Base-by-base conservation (phyloP, 2,329 filamentous ascomycete species). In the Colletotrichum sp. region DNA sequence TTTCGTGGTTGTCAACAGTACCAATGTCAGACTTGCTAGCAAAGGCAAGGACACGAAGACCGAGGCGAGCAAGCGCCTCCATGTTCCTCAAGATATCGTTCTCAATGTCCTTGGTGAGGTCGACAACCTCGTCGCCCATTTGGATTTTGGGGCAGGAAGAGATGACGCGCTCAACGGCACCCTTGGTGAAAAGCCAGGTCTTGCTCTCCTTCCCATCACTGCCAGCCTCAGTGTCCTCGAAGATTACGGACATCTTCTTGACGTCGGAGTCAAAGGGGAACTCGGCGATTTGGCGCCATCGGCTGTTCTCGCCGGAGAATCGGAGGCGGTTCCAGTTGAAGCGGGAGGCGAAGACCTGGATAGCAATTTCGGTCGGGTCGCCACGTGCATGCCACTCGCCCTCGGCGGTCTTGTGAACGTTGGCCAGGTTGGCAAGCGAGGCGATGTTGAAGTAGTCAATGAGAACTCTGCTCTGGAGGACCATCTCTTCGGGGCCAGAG, bases 191-290 rank as follows among this genome's bases (percentile, higher is more conserved):
- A 62, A 91, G 84, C 82, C 83, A 87, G 77, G 86, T 86, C 69
- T 86, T 83, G 66, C 59, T 73, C 1, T 38, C 10, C 28, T 24
- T 52, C 16, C 38, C 56, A 7, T 61, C 56, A 12, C 32, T 34
- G 28, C 84, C 81, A 2, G 81, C 81, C 9, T 84, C 80, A 16
- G 78, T 79, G 26, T 88, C 82, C 58, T 87, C 80, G 81, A 93
- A 94, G 69, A 94, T 91, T 48, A 94, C 92, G 0, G 92, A 94
- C 93, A 95, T 95, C 79, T 92, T 94, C 86, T 95, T 95, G 77
- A 95, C 90, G 73, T 91, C 91, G 0, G 93, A 94, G 80, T 95
- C 93, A 77, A 95, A 95, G 0, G 93, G 93, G 74, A 93, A 94
- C 79, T 95, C 94, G 2, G 91, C 90, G 28, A 92, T 84, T 78